Percentiles rank a stretch among this genome's conserved stretches.
Conservation (phyloP, 805 yeast species). For the Barnettozyma populi region DNA sequence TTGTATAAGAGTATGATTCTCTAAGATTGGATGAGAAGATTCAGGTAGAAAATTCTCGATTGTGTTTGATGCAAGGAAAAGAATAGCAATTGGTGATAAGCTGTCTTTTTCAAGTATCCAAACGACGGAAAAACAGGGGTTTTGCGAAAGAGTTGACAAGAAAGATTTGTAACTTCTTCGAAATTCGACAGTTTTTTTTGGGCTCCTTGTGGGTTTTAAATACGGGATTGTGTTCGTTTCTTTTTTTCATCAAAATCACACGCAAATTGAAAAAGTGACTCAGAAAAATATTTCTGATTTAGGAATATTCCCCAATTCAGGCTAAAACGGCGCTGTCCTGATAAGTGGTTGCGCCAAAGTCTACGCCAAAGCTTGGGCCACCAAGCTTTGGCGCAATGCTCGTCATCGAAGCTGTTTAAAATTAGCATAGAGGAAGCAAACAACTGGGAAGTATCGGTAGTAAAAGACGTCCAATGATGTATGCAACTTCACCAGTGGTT, state of each 20-base stretch:
- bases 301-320: not conserved
- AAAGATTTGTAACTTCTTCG: not conserved
- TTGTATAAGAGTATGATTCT: not conserved
- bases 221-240: not conserved
- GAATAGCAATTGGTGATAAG: not conserved
- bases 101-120: not conserved
- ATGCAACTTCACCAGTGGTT: not conserved
- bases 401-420: not conserved
- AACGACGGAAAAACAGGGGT: not conserved
- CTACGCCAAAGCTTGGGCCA: not conserved
- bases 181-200: not conserved
- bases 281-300: constrained; percentile 3
- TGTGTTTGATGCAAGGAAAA: not conserved
- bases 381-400: not conserved
- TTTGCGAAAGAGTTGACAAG: constrained; percentile 1
- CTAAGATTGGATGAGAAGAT: not conserved
- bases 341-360: not conserved
- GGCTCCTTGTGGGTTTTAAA: constrained; percentile 5
- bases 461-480: not conserved
- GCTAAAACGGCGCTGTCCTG: not conserved
- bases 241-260: constrained; percentile 3
- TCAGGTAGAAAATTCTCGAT: not conserved
- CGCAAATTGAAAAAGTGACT: constrained; percentile 8
- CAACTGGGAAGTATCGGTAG: no score
- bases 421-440: not conserved